These are phyloP conservation scores for Glutinoglossum americanum DNA, from an alignment of 495 filamentous ascomycete genomes.

Conservation along the genomic window DNA sequence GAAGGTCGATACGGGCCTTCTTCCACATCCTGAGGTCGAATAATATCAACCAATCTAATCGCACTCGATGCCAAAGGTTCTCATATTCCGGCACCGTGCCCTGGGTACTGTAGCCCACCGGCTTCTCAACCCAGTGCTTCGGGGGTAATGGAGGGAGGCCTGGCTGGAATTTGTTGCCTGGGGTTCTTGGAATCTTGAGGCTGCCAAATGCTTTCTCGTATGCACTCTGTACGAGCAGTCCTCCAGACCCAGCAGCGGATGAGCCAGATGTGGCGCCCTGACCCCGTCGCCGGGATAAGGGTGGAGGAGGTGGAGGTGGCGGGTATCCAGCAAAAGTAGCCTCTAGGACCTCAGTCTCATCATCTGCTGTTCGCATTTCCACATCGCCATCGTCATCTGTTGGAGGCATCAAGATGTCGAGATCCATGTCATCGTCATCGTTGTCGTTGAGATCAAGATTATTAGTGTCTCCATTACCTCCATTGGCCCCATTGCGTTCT, in stretches of 20 bases:
- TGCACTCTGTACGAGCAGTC: background rate
- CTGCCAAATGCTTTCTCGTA: background rate
- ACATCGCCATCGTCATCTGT: constrained; percentile 33
- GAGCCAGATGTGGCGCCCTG: constrained; percentile 28
- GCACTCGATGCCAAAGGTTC: constrained; percentile 67
- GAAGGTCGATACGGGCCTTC: constrained; percentile 68
- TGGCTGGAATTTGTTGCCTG: constrained; percentile 9
- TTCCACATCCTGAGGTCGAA: constrained; percentile 96
- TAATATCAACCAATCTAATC: constrained; percentile 89
- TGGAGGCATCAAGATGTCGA: constrained; percentile 14
- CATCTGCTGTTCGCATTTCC: constrained; percentile 28
- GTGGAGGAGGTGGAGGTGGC: constrained; percentile 42
- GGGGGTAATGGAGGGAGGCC: constrained; percentile 27
- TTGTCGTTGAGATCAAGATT: constrained; percentile 30
- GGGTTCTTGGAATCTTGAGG: constrained; percentile 18
- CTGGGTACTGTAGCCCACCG: constrained; percentile 28
- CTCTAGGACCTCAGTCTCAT: constrained; percentile 33
- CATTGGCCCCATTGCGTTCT: background rate
- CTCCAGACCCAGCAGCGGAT: constrained; percentile 22
- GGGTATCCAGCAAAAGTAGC: constrained; percentile 48
- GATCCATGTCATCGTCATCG: constrained; percentile 14
- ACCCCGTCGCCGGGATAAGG: constrained; percentile 12
- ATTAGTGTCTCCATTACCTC: constrained; percentile 17
- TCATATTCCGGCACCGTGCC: constrained; percentile 42
- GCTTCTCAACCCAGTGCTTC: constrained; percentile 69